Conservation (phyloP, 2,329 filamentous ascomycete species). For the Furcasterigmium furcatum region DNA sequence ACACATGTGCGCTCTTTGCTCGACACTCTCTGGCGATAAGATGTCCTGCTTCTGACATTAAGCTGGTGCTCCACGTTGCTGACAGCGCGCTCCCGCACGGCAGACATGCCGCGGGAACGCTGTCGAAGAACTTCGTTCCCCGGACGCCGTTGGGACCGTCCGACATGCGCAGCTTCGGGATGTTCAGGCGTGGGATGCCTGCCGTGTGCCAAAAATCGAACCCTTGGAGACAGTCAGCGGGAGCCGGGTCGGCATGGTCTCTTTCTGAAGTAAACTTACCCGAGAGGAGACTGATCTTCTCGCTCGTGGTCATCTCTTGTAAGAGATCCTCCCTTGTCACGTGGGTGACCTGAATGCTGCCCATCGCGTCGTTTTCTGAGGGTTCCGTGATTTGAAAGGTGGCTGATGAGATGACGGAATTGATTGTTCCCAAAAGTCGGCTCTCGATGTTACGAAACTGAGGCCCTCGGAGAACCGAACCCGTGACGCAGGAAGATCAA, state of each 20-base stretch:
- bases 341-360: neutral
- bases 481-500: too few species aligned
- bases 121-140: constrained; percentile 66
- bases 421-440: too few species aligned
- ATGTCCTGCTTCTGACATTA: constrained; percentile 47
- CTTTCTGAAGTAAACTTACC: too few species aligned
- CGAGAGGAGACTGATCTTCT: neutral
- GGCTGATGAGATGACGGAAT: too few species aligned
- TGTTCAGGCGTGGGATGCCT: constrained; percentile 9
- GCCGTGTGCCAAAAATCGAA: constrained; percentile 13
- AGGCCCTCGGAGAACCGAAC: too few species aligned
- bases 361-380: too few species aligned
- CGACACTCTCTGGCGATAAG: constrained; percentile 25
- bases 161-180: constrained; percentile 11
- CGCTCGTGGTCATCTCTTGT: neutral
- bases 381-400: too few species aligned
- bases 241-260: too few species aligned
- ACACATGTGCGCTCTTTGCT: constrained; percentile 66
- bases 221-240: neutral
- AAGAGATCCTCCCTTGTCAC: neutral
- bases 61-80: constrained; percentile 52
- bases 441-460: too few species aligned
- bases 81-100: constrained; percentile 57
- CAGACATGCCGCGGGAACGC: constrained; percentile 56
- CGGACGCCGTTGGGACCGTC: constrained; percentile 28